These are phyloP conservation scores for Russula foetens DNA, from an alignment of 768 basidiomycete species.

Conservation along the genomic window DNA sequence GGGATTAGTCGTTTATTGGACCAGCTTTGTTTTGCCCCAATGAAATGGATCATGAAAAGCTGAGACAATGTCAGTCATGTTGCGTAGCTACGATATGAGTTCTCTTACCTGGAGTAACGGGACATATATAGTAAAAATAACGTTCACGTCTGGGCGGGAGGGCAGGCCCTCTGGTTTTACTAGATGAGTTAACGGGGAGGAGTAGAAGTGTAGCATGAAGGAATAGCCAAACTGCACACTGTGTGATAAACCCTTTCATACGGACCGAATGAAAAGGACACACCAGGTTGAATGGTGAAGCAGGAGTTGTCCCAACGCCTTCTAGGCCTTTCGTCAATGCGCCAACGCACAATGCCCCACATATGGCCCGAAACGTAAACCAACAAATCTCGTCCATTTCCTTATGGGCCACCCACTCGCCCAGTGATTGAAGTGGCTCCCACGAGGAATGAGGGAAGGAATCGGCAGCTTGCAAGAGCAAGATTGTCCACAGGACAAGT, in stretches of 20 bases:
- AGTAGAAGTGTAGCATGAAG: conserved; percentile 67
- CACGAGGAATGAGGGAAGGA: conserved; percentile 31
- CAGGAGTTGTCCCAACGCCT: conserved; percentile 42
- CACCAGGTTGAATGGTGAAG: conserved; percentile 67
- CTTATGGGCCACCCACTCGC: conserved; percentile 37
- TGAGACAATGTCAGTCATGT: conserved; percentile 22
- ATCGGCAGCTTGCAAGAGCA: conserved; percentile 50
- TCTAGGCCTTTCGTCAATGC: conserved; percentile 62
- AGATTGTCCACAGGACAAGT: conserved; percentile 48
- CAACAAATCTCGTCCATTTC: conserved; percentile 64
- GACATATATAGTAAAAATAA: conserved; percentile 61
- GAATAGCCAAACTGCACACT: conserved; percentile 59
- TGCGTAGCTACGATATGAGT: neutral
- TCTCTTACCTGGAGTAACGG: conserved; percentile 59
- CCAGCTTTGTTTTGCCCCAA: conserved; percentile 56
- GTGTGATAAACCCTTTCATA: neutral
- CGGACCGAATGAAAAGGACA: neutral
- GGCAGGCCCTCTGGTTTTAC: conserved; percentile 37
- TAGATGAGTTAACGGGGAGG: conserved; percentile 51
- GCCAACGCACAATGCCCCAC: conserved; percentile 55
- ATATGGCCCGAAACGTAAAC: conserved; percentile 63
- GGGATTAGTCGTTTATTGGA: conserved; percentile 65
- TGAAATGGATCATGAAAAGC: conserved; percentile 55
- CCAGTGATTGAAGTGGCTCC: conserved; percentile 30
- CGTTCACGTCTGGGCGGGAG: conserved; percentile 64